Evolutionary conservation across 2,329 filamentous ascomycete species (phyloP), one percentile per base, ranked within the genome.

Genomic region (Aspergillus sp.): DNA sequence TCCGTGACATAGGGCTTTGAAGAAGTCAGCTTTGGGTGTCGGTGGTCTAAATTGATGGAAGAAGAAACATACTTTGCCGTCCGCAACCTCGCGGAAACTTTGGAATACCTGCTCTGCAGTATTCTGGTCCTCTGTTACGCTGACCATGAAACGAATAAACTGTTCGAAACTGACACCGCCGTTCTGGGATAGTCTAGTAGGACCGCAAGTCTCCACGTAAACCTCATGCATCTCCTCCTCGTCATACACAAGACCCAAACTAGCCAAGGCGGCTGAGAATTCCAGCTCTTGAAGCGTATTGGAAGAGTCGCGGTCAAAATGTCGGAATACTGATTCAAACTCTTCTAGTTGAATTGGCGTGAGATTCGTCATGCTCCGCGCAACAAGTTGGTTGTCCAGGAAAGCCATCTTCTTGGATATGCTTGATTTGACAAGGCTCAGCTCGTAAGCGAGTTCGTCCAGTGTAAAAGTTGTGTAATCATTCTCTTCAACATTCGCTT

Each of bases 401-500:
- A 99, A 99, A 44, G 90, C 89, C 56, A 98, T 85, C 77, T 99
- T 99, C 81, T 98, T 99, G 63, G 92, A 89, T 27, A 98, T 93
- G 11, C 90, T 95, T 31, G 90, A 89, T 72, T 92, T 93, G 57
- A 98, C 95, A 31, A 99, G 83, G 15, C 91, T 88, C 58, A 98
- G 83, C 77, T 99, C 95, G 77, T 99, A 99, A 59, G 87, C 87
- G 43, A 99, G 83, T 76, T 99, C 95, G 71, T 99, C 95, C 73
- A 98, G 95, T 9, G 93, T 96, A 77, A 98, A 98, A 8, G 93
- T 98, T n/a, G 95, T 99, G 75, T 95, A 98, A 79, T 99, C 95
- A 75, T 99, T 99, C 70, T 99, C 95, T 75, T 99, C 95, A 63
- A 99, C 97, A 73, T 99, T 98, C 61, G 95, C 95, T 79, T 98